Evolutionary conservation across 352 stramenopile genomes (phyloP).

Genomic region (Globisporangium nagaii): DNA sequence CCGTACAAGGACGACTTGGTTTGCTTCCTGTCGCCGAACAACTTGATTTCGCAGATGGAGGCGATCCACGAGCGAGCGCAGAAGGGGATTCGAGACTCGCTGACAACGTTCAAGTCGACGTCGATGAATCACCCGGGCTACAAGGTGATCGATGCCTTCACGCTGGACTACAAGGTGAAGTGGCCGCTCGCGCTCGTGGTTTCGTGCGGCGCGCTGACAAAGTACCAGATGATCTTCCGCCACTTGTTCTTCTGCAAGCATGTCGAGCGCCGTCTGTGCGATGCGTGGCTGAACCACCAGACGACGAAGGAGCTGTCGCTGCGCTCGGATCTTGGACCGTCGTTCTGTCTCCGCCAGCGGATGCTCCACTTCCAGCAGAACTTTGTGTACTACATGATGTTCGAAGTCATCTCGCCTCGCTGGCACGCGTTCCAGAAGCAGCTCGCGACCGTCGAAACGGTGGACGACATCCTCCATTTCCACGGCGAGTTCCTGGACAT

Average conservation of each 20-base stretch:
- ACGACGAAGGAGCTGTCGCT: conserved; percentile 88
- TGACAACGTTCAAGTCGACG: conserved; percentile 67
- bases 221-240: conserved; percentile 99
- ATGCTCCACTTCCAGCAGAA: conserved; percentile 99
- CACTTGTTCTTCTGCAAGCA: conserved; percentile 99
- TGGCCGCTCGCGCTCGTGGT: conserved; percentile 98
- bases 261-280: conserved; percentile 94
- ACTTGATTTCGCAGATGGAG: conserved; percentile 91
- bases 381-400: conserved; percentile 98
- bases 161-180: conserved; percentile 94
- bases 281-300: conserved; percentile 96
- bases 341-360: conserved; percentile 94
- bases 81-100: conserved; percentile 54
- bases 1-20: conserved; percentile 89
- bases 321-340: conserved; percentile 82
- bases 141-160: conserved; percentile 95
- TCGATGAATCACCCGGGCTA: conserved; percentile 67
- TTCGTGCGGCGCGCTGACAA: conserved; percentile 89
- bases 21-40: conserved; percentile 81
- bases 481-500: conserved; percentile 96
- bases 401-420: conserved; percentile 93
- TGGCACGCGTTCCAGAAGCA: conserved; percentile 89
- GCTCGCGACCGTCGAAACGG: conserved; percentile 68
- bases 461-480: conserved; percentile 93
- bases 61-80: conserved; percentile 85